Percentiles rank a stretch among this genome's conserved stretches.
phyloP scores from a whole-genome alignment of 1,284 basidiomycete species.

The Ustilago curta region DNA sequence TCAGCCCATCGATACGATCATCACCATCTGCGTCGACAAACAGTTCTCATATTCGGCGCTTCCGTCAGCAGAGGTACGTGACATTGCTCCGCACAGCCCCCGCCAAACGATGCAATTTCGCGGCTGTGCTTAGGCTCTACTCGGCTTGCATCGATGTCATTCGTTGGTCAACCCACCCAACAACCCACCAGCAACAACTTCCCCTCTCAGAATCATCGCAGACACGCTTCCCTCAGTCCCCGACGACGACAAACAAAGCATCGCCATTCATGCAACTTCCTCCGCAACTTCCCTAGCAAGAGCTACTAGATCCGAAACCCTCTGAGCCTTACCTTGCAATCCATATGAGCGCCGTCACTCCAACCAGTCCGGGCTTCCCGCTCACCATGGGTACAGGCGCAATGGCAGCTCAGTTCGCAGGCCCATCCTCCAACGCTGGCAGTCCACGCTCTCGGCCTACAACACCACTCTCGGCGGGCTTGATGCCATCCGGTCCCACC shows the following conservation, averaged over 20 bases:
- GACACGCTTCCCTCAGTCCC: not conserved
- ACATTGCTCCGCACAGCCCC: not conserved
- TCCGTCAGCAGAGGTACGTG: not conserved
- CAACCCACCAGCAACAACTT: not conserved
- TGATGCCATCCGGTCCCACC: constrained; percentile 27
- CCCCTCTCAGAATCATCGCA: not conserved
- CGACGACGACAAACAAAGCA: not conserved
- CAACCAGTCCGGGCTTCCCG: constrained; percentile 58
- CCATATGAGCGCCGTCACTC: constrained; percentile 49
- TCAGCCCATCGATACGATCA: not conserved
- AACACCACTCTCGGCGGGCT: constrained; percentile 44
- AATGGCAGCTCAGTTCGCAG: constrained; percentile 22
- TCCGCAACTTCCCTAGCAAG: not conserved
- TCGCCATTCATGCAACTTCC: constrained; percentile 7
- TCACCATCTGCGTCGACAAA: not conserved
- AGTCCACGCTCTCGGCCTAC: constrained; percentile 44
- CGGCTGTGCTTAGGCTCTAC: constrained; percentile 3
- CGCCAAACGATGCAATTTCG: not conserved
- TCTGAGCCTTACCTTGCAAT: not conserved
- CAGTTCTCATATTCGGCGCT: not conserved
- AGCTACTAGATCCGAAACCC: too few relatives aligned
- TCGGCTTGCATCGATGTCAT: not conserved
- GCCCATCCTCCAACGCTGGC: constrained; percentile 39
- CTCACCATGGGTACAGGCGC: constrained; percentile 46
- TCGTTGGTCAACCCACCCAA: not conserved